Evolutionary conservation across 2,329 filamentous ascomycete species (phyloP), one percentile per base, ranked within the genome.

Genomic region (Nemania sp.): DNA sequence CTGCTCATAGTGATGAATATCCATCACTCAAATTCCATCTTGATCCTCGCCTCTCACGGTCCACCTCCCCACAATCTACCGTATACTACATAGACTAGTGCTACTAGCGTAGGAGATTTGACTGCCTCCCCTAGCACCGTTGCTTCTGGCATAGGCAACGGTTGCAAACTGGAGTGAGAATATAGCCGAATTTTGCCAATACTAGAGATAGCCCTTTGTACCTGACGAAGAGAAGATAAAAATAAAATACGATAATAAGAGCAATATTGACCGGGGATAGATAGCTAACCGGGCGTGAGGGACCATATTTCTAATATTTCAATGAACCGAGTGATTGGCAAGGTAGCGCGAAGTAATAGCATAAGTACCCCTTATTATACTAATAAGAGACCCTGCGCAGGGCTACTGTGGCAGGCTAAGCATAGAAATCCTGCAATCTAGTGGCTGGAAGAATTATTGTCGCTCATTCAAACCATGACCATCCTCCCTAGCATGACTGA

Each of bases 361-460:
- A 56, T n/a, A 38, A 45, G 20, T 64, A 52, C 55, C 60, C 55
- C 38, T 45, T 67, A 56, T 47, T 56, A 54, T 58, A 51, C 52
- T 58, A 65, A 32, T 38, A 53, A 61, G 32, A 54, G 27, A 67
- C 64, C 64, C 60, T 51, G 66, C 54, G 54, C 55, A 58, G 63
- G 41, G 53, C 54, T 59, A 27, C 67, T 71, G 47, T 68, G 70
- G 69, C 69, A 66, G 72, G 67, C 60, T 67, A 66, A 64, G 65
- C 64, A 69, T 64, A 55, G 60, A 57, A 72, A 74, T 73, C 61
- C 73, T 69, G 71, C 73, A 70, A 68, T 74, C 67, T 73, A 73
- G 74, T 76, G 72, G 74, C 73, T 76, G 74, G 74, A 76, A 77
- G 62, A 77, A 76, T 75, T 76, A 76, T 75, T 71, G 59, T 67